These are phyloP conservation scores for Prunus yedoensis DNA, from an alignment of 331 rosid species.

Conservation along the genomic window DNA sequence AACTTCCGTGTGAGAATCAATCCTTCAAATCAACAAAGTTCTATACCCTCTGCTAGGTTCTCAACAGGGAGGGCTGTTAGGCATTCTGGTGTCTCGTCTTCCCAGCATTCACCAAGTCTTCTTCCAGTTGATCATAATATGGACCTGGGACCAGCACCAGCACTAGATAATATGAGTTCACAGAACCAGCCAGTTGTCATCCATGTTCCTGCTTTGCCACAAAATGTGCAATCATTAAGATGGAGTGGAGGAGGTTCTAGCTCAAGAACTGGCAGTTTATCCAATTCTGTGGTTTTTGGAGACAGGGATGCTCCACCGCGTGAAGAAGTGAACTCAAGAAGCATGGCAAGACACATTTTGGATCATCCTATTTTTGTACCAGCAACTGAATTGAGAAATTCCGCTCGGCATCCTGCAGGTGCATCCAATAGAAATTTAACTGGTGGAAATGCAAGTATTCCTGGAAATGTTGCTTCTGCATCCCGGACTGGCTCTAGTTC, in stretches of 20 bases:
- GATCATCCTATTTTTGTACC: constrained; percentile 72
- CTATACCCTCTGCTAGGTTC: constrained; percentile 40
- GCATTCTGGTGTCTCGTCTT: constrained; percentile 51
- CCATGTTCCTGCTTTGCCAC: constrained; percentile 61
- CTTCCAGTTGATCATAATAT: constrained; percentile 51
- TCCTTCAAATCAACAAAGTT: constrained; percentile 59
- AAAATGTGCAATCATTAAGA: constrained; percentile 60
- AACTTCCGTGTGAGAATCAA: constrained; percentile 69
- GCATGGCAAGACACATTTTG: constrained; percentile 52
- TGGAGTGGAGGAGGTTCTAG: constrained; percentile 70
- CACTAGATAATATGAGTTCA: constrained; percentile 49
- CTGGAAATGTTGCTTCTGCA: constrained; percentile 73
- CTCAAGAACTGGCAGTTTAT: constrained; percentile 53
- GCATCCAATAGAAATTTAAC: constrained; percentile 36
- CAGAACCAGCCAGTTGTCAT: constrained; percentile 57
- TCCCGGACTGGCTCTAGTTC: constrained; percentile 51
- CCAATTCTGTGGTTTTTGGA: constrained; percentile 41
- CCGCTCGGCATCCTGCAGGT: constrained; percentile 45
- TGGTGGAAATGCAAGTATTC: constrained; percentile 45
- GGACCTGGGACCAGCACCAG: constrained; percentile 58
- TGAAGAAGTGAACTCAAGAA: constrained; percentile 61
- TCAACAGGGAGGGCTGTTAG: constrained; percentile 52
- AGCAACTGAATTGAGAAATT: constrained; percentile 60
- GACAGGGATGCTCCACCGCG: constrained; percentile 49
- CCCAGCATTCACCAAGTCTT: constrained; percentile 48